These are phyloP conservation scores for Celoporthe dispersa DNA, from an alignment of 2,329 filamentous ascomycete species.

Conservation along the genomic window DNA sequence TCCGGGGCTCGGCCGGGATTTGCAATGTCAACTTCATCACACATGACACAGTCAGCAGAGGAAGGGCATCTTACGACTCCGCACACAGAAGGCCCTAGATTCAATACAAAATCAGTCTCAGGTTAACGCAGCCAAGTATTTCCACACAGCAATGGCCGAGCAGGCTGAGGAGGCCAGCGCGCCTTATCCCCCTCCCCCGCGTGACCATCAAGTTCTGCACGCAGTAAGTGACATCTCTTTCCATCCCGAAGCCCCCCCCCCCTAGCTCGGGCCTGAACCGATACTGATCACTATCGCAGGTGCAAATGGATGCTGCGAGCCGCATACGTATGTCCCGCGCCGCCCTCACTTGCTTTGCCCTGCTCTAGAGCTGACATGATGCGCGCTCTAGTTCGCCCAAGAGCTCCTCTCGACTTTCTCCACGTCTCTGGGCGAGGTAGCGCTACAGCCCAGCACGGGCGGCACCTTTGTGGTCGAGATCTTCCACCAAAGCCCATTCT, in stretches of 20 bases:
- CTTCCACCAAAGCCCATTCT: constrained; percentile 38
- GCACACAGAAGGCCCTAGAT: background rate
- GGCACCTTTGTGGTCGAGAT: constrained; percentile 82
- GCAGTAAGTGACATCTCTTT: constrained; percentile 39
- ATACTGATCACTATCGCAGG: constrained; percentile 43
- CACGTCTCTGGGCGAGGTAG: constrained; percentile 81
- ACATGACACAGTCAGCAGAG: background rate
- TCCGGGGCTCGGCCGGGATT: constrained; percentile 10
- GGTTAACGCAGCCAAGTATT: background rate
- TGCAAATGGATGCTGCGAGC: constrained; percentile 91
- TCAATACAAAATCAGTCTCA: background rate
- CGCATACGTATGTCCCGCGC: constrained; percentile 68
- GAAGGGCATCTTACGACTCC: background rate
- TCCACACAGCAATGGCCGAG: constrained; percentile 31
- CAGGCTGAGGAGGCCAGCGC: constrained; percentile 25
- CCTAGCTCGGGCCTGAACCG: background rate
- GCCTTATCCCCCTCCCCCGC: constrained; percentile 64
- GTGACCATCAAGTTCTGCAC: constrained; percentile 92
- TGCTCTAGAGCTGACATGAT: constrained; percentile 8
- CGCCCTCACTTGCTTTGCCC: constrained; percentile 4
- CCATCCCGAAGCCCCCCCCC: background rate
- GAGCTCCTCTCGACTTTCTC: constrained; percentile 94
- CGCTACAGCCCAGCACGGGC: constrained; percentile 82
- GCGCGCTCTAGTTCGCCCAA: constrained; percentile 74
- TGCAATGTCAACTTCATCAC: constrained; percentile 1